Conservation (phyloP, 148 eudicot genomes). For the Persicaria tinctoria region DNA sequence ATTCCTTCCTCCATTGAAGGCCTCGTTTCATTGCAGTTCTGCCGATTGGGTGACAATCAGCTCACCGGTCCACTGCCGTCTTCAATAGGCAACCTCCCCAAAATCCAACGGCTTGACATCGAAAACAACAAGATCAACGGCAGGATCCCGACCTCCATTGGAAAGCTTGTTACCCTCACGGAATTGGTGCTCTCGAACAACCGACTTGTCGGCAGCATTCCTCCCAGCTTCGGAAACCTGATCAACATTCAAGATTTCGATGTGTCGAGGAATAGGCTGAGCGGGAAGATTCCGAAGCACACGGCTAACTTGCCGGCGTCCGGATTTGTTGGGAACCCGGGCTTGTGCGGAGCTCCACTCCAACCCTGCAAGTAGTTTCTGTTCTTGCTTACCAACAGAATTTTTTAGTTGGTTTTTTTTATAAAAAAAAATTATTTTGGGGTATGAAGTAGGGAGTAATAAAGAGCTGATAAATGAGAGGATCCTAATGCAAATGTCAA, state of each 20-base stretch:
- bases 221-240: conserved; percentile 50
- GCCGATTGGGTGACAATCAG: conserved; percentile 34
- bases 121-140: conserved; percentile 57
- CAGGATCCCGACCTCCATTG: conserved; percentile 51
- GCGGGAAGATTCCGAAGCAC: conserved; percentile 61
- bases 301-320: conserved; percentile 43
- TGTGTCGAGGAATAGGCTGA: conserved; percentile 58
- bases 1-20: conserved; percentile 49
- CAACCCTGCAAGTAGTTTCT: conserved; percentile 44
- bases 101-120: conserved; percentile 41
- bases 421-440: not conserved
- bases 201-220: conserved; percentile 47
- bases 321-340: conserved; percentile 50
- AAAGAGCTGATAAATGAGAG: not conserved
- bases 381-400: not conserved
- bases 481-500: not conserved
- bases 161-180: conserved; percentile 34
- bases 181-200: conserved; percentile 45
- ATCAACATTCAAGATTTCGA: conserved; percentile 37
- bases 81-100: conserved; percentile 41
- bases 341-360: conserved; percentile 76
- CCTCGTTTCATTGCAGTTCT: conserved; percentile 39
- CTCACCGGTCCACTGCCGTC: conserved; percentile 45
- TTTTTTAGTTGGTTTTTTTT: not conserved
- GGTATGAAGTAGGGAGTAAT: not conserved